Evolutionary conservation across 129 eudicot species (phyloP), one percentile per base, ranked within the genome.

Genomic region (Tagetes patula): DNA sequence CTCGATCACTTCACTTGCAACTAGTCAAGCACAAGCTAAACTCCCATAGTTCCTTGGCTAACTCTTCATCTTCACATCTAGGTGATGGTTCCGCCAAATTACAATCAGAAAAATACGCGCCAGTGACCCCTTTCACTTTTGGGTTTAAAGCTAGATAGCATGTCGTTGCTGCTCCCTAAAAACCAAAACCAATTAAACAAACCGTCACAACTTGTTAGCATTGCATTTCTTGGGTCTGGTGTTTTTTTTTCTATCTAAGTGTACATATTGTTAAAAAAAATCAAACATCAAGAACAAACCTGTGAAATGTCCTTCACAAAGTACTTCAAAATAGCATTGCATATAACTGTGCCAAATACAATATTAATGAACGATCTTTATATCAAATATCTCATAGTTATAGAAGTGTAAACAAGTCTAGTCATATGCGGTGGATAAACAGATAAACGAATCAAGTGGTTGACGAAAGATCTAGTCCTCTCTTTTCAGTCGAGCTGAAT

Each of bases 21-120:
- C 50, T 71, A 52, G 82, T 78, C 59, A 71, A 13, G 34, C 40
- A n/a, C 77, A 63, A 40, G 73, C 77, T 78, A 40, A 71, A 63
- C 37, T 40, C 72, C 82, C 82, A 63, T 46, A 78, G 63, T 42
- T 71, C 66, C 67, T 78, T 63, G 33, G 77, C 82, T 54, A 78
- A 52, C 39, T 42, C 67, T 11, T 46, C 49, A 71, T 78, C 82
- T 43, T 47, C 55, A 33, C 72, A 69, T 40, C 42, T 52, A 10
- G 14, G 2, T 1, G 82, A 62, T 65, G 77, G 67, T 52, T 63
- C 13, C 7, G 58, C 67, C 72, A 78, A 71, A 71, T 78, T 78
- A 63, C 58, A 39, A 41, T 71, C 77, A 43, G 72, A 50, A 64
- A 78, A 78, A 45, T 78, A 71, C 60, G 71, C 65, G 3, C 82